Conservation (phyloP, 2,329 filamentous ascomycete species). For the Cryphonectria radicalis region DNA sequence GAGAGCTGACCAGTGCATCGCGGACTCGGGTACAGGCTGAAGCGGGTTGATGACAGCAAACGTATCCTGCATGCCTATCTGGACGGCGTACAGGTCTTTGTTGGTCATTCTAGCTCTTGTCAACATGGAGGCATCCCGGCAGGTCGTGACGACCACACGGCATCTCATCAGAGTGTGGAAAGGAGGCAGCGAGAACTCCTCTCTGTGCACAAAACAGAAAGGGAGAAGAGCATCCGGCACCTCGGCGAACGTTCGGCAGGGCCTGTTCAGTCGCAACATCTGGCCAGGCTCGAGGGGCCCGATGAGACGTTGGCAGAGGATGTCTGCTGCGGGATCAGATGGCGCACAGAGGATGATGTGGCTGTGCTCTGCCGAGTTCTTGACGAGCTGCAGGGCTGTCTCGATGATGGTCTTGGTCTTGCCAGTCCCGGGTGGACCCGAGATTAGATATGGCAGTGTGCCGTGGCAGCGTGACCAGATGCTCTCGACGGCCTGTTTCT, state of each 20-base stretch:
- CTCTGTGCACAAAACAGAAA: conserved; percentile 30
- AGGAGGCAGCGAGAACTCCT: conserved; percentile 30
- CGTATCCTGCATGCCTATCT: conserved; percentile 16
- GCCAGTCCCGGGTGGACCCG: conserved; percentile 35
- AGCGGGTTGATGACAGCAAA: conserved; percentile 28
- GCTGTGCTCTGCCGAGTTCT: conserved; percentile 22
- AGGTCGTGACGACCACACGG: conserved; percentile 33
- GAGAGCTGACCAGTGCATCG: conserved; percentile 34
- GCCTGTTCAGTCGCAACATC: conserved; percentile 33
- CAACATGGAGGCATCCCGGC: conserved; percentile 33
- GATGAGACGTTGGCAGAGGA: conserved; percentile 30
- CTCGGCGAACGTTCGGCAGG: conserved; percentile 31
- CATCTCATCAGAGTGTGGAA: conserved; percentile 32
- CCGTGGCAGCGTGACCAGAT: conserved; percentile 32
- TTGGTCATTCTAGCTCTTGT: conserved; percentile 33
- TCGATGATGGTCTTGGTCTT: conserved; percentile 37
- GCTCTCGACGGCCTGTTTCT: conserved; percentile 33
- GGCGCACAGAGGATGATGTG: conserved; percentile 36
- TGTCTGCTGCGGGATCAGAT: conserved; percentile 35
- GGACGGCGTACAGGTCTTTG: conserved; percentile 31
- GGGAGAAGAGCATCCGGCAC: conserved; percentile 30
- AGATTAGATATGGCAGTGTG: conserved; percentile 35
- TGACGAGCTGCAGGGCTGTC: conserved; percentile 32
- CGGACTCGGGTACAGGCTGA: conserved; percentile 8
- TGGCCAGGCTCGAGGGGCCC: conserved; percentile 25